phyloP scores from a whole-genome alignment of 352 stramenopile genomes.

The Globisporangium echinulatum region DNA sequence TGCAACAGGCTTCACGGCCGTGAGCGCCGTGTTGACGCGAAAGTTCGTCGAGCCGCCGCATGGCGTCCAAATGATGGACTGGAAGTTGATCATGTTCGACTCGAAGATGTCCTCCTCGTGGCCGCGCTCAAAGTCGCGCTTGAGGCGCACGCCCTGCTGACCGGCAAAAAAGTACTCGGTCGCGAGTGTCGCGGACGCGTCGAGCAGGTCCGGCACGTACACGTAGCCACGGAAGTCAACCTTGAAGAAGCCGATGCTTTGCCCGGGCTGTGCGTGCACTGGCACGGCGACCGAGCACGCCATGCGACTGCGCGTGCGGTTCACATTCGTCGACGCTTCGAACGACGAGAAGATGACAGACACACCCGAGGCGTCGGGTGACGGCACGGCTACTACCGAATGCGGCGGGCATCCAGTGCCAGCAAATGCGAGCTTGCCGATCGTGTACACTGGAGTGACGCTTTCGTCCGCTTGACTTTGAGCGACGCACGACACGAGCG shows the following conservation, averaged over 20 bases:
- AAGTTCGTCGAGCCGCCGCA: slow-evolving; percentile 30
- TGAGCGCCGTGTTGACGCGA: slow-evolving; percentile 23
- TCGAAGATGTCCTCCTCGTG: slow-evolving; percentile 20
- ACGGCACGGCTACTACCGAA: slow-evolving; percentile 4
- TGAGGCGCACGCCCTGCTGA: slow-evolving; percentile 12
- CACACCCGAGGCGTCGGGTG: slow-evolving; percentile 17
- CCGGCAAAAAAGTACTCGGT: slow-evolving; percentile 36
- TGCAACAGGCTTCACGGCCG: slow-evolving; percentile 1
- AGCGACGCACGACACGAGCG: background rate
- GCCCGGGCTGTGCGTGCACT: slow-evolving; percentile 11
- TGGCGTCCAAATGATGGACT: slow-evolving; percentile 25
- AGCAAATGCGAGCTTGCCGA: slow-evolving; percentile 13
- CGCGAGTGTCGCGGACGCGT: slow-evolving; percentile 13
- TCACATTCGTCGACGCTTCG: background rate
- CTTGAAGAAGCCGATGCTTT: slow-evolving; percentile 25
- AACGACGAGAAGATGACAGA: slow-evolving; percentile 25
- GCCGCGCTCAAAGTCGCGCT: slow-evolving; percentile 11
- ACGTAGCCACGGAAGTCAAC: slow-evolving; percentile 30
- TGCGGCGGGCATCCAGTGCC: slow-evolving; percentile 18
- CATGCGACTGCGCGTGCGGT: slow-evolving; percentile 3
- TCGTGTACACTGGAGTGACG: slow-evolving; percentile 5
- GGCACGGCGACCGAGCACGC: slow-evolving; percentile 24
- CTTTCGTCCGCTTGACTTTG: background rate
- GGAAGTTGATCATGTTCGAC: slow-evolving; percentile 18
- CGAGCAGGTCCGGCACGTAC: slow-evolving; percentile 16